These are phyloP conservation scores for Penicillium coffeae DNA, from an alignment of 495 filamentous ascomycete species.

Conservation along the genomic window DNA sequence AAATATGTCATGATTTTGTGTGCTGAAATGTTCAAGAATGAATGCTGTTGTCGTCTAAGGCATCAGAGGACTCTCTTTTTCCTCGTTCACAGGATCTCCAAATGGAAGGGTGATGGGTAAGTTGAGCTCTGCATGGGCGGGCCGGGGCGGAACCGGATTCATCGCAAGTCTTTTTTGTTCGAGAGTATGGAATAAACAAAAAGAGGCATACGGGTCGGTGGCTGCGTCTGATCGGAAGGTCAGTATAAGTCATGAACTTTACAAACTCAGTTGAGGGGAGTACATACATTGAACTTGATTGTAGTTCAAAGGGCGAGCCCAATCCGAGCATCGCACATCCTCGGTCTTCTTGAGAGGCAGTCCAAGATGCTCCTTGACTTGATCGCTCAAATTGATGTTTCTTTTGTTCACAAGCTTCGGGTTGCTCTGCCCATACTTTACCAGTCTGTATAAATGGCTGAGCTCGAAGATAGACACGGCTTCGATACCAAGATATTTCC, in stretches of 20 bases:
- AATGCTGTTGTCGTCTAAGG: constrained; percentile 5
- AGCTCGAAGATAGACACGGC: constrained; percentile 70
- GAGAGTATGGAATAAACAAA: constrained; percentile 67
- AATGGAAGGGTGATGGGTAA: constrained; percentile 46
- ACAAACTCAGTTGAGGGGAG: background rate
- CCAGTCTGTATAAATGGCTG: constrained; percentile 71
- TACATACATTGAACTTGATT: constrained; percentile 69
- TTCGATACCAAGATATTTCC: constrained; percentile 60
- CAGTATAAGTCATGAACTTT: background rate
- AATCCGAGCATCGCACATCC: constrained; percentile 66
- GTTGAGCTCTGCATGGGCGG: constrained; percentile 61
- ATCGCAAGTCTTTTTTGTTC: constrained; percentile 62
- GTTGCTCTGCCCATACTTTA: constrained; percentile 56
- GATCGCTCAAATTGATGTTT: constrained; percentile 60
- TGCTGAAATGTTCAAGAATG: background rate
- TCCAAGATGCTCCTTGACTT: constrained; percentile 66
- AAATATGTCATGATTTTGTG: no score
- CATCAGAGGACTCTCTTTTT: constrained; percentile 6
- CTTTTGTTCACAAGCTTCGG: constrained; percentile 58
- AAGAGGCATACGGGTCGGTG: constrained; percentile 74
- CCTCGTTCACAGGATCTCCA: constrained; percentile 2
- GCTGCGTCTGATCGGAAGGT: constrained; percentile 60
- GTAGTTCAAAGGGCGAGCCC: constrained; percentile 57
- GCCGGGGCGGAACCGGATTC: constrained; percentile 64
- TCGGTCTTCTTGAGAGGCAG: constrained; percentile 73